Percentiles rank a stretch among this genome's conserved stretches.
phyloP scores from a whole-genome alignment of 192 early-diverging fungal species.

The Diversispora eburnea region DNA sequence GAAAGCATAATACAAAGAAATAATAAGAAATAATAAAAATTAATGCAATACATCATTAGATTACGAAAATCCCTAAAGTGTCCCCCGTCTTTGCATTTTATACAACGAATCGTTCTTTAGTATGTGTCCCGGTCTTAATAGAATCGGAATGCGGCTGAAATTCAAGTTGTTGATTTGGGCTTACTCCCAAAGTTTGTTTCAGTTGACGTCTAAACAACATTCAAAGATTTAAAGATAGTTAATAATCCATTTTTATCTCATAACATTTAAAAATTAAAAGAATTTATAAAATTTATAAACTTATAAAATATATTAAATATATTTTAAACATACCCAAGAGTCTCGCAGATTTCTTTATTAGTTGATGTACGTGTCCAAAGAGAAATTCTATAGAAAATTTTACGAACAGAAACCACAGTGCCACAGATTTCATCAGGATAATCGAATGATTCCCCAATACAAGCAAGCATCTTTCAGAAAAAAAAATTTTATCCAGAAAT shows the following conservation, averaged over 20 bases:
- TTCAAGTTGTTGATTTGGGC: constrained; percentile 42
- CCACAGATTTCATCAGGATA: constrained; percentile 81
- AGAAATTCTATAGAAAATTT: constrained; percentile 76
- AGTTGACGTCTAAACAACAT: constrained; percentile 51
- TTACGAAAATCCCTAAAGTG: background rate
- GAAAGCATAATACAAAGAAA: background rate
- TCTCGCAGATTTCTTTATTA: constrained; percentile 44
- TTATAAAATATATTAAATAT: background rate
- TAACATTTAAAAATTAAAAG: background rate
- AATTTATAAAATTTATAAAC: background rate
- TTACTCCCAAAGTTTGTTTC: constrained; percentile 48
- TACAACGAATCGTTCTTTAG: constrained; percentile 6
- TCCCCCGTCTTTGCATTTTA: background rate
- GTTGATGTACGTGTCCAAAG: constrained; percentile 75
- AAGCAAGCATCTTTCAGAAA: constrained; percentile 69
- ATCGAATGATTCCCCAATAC: constrained; percentile 85
- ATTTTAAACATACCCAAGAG: constrained; percentile 48
- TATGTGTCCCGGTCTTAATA: constrained; percentile 30
- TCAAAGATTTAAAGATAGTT: background rate
- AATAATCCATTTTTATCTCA: background rate
- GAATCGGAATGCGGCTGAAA: constrained; percentile 56
- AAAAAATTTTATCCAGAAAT: background rate
- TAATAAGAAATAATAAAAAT: no score
- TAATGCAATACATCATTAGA: background rate
- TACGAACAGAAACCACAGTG: constrained; percentile 81